phyloP scores from a whole-genome alignment of 1,284 basidiomycete species.

The Bjerkandera adusta region DNA sequence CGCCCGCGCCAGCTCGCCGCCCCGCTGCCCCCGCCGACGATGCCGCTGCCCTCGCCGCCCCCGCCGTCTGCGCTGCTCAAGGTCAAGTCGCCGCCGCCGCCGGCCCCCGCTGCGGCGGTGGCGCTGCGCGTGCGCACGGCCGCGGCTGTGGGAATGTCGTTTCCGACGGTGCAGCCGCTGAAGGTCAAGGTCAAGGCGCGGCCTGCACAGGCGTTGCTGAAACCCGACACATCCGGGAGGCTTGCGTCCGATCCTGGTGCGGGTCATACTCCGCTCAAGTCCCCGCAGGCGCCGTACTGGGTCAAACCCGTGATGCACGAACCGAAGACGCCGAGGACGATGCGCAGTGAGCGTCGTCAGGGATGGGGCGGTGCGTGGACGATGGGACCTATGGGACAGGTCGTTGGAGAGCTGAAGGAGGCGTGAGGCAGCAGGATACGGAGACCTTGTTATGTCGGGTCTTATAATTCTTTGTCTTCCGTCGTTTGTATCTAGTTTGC shows the following conservation, averaged over 20 bases:
- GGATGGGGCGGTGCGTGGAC: constrained; percentile 31
- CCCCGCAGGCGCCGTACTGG: constrained; percentile 29
- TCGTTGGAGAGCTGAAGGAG: constrained; percentile 24
- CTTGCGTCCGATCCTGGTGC: constrained; percentile 13
- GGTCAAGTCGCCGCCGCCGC: constrained; percentile 1
- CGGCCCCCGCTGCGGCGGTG: neutral
- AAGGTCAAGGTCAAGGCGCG: too few species aligned
- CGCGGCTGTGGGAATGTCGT: too few species aligned
- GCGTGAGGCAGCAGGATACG: constrained; percentile 4
- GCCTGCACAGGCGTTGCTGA: too few species aligned
- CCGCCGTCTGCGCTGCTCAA: constrained; percentile 9
- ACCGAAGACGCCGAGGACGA: constrained; percentile 27
- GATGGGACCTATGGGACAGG: constrained; percentile 20
- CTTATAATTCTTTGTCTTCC: neutral
- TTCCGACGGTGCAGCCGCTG: too few species aligned
- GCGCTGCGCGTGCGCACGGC: neutral
- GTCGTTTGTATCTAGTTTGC: neutral
- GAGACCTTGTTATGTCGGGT: neutral
- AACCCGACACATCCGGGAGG: constrained; percentile 6
- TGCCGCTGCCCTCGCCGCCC: constrained; percentile 6
- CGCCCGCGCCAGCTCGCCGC: constrained; percentile 17
- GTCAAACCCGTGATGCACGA: constrained; percentile 18
- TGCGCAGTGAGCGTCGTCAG: constrained; percentile 26
- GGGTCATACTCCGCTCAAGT: constrained; percentile 14
- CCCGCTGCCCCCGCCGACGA: neutral